Percentiles rank a stretch among this genome's conserved stretches.
Evolutionary conservation across 176 grass and related monocot species (phyloP).

Genomic region (Triticum urartu): DNA sequence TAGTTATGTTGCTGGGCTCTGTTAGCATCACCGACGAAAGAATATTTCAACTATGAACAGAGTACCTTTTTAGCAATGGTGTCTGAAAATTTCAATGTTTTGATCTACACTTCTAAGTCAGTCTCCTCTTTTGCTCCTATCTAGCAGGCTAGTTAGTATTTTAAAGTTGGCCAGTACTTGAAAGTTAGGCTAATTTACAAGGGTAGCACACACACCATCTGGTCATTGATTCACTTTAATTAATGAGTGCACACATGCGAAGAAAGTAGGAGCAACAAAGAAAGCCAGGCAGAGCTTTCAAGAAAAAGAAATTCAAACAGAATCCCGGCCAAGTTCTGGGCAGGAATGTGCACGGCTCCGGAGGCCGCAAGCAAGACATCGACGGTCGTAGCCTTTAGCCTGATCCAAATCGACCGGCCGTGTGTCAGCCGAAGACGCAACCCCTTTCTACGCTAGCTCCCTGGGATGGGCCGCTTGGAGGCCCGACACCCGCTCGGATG

Average conservation of each 20-base stretch:
- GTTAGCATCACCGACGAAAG: background rate
- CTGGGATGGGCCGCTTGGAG: conserved; percentile 2
- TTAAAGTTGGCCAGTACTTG: background rate
- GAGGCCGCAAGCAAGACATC: background rate
- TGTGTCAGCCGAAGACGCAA: background rate
- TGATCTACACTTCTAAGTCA: background rate
- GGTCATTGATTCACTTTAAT: background rate
- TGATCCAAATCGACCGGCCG: background rate
- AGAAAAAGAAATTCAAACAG: background rate
- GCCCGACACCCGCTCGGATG: background rate
- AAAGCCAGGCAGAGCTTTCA: background rate
- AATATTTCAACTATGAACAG: background rate
- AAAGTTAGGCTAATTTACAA: background rate
- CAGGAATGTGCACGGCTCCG: background rate
- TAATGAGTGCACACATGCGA: background rate
- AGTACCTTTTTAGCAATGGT: background rate
- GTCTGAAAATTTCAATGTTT: conserved; percentile 8
- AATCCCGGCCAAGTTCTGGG: background rate
- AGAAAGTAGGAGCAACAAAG: background rate
- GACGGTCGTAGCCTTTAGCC: background rate
- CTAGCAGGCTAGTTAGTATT: background rate
- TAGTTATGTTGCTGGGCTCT: background rate
- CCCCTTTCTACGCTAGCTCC: background rate
- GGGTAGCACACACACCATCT: background rate
- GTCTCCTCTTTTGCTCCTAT: background rate